Conservation (phyloP, 257 asterid genomes). For the Ocimum tenuiflorum region DNA sequence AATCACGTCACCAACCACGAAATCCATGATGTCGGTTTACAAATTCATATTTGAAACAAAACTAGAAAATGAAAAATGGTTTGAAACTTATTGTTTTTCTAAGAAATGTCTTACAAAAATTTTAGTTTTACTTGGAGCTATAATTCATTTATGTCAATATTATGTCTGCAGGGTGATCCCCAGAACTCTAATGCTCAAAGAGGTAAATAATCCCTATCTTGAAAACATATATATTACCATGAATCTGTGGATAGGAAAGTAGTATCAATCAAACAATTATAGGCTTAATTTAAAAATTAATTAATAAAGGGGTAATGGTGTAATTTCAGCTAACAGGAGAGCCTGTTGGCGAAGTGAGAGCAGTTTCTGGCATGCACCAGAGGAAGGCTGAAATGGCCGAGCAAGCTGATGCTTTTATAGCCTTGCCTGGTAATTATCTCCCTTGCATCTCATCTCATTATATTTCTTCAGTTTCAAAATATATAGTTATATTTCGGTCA, state of each 20-base stretch:
- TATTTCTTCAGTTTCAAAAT: too few relatives aligned
- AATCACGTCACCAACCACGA: too few relatives aligned
- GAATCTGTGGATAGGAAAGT: neutral
- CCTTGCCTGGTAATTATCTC: constrained; percentile 76
- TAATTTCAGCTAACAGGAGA: constrained; percentile 70
- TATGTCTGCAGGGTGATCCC: constrained; percentile 71
- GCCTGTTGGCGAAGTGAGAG: constrained; percentile 78
- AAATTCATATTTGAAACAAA: too few relatives aligned
- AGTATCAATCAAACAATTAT: too few relatives aligned
- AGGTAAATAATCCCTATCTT: constrained; percentile 40
- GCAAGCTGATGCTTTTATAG: constrained; percentile 85
- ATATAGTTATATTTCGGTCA: too few relatives aligned
- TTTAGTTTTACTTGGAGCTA: neutral
- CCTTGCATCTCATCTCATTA: too few relatives aligned
- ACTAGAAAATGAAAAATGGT: too few relatives aligned
- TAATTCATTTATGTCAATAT: neutral
- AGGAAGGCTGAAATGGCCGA: constrained; percentile 92
- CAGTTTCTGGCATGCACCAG: constrained; percentile 85
- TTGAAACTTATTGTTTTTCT: too few relatives aligned
- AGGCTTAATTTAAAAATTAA: neutral
- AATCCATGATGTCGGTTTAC: too few relatives aligned
- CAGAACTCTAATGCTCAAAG: constrained; percentile 73
- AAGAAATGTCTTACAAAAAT: too few relatives aligned
- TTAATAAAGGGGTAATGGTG: neutral
- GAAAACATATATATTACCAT: too few relatives aligned